Percentiles rank a stretch among this genome's conserved stretches.
Conservation (phyloP, 1,139 yeast species). For the Pichia terricola region DNA sequence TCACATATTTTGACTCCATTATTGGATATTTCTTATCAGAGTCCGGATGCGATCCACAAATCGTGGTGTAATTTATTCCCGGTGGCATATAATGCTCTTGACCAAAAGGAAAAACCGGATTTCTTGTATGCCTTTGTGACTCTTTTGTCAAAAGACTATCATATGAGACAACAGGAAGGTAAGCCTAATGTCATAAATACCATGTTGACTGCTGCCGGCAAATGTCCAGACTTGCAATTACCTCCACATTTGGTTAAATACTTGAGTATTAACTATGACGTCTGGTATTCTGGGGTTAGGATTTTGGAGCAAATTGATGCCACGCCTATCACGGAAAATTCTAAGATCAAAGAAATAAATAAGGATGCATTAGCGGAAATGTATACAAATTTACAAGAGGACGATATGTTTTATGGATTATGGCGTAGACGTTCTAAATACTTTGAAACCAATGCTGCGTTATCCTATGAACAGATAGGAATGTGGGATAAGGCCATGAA, state of each 20-base stretch:
- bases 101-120: constrained; percentile 73
- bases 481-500: constrained; percentile 93
- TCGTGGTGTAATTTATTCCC: constrained; percentile 87
- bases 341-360: constrained; percentile 74
- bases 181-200: constrained; percentile 86
- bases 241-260: constrained; percentile 95
- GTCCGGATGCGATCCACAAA: constrained; percentile 69
- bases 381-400: constrained; percentile 83
- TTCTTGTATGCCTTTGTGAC: constrained; percentile 73
- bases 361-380: constrained; percentile 87
- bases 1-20: constrained; percentile 60
- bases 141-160: constrained; percentile 82
- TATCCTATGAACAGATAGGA: constrained; percentile 92
- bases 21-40: constrained; percentile 73
- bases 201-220: constrained; percentile 69
- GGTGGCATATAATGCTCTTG: constrained; percentile 60
- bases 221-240: constrained; percentile 63
- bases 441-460: constrained; percentile 83
- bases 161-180: constrained; percentile 75
- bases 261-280: constrained; percentile 75
- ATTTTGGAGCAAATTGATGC: constrained; percentile 66
- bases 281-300: constrained; percentile 87
- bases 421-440: constrained; percentile 97
- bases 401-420: constrained; percentile 93
- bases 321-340: constrained; percentile 40